Percentiles rank a stretch among this genome's conserved stretches.
phyloP scores from a whole-genome alignment of 2,329 filamentous ascomycete species.

The Alternaria panax region DNA sequence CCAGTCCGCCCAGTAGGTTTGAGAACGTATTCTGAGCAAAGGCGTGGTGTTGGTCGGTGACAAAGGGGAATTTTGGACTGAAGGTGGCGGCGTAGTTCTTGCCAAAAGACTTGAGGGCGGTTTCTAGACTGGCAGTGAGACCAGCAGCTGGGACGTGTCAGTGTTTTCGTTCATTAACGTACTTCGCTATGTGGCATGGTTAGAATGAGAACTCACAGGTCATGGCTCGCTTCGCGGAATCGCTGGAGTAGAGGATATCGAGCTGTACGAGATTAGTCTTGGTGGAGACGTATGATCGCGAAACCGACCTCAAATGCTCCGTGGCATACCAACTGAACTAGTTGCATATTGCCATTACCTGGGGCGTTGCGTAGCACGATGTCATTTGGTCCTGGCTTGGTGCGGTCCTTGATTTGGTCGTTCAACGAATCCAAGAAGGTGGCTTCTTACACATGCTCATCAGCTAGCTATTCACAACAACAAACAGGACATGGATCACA shows the following conservation, averaged over 20 bases:
- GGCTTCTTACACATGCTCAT: slow-evolving; percentile 58
- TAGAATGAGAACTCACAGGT: slow-evolving; percentile 53
- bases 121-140: slow-evolving; percentile 72
- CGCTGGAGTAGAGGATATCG: slow-evolving; percentile 86
- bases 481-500: no score
- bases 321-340: slow-evolving; percentile 88
- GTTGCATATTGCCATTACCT: slow-evolving; percentile 77
- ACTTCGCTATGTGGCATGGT: neutral
- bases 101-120: slow-evolving; percentile 70
- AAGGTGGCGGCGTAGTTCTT: slow-evolving; percentile 75
- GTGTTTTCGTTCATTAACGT: neutral
- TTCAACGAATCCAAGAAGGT: slow-evolving; percentile 64
- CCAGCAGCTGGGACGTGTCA: slow-evolving; percentile 56
- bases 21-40: slow-evolving; percentile 90
- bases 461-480: slow-evolving; percentile 12
- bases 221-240: slow-evolving; percentile 64
- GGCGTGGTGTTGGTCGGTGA: slow-evolving; percentile 71
- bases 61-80: slow-evolving; percentile 76
- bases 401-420: slow-evolving; percentile 61
- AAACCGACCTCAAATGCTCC: slow-evolving; percentile 73
- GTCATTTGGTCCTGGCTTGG: slow-evolving; percentile 21
- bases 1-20: slow-evolving; percentile 88
- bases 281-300: neutral
- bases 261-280: slow-evolving; percentile 63
- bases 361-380: slow-evolving; percentile 68